Evolutionary conservation across 257 asterid genomes (phyloP).

Genomic region (Leonotis leonurus): DNA sequence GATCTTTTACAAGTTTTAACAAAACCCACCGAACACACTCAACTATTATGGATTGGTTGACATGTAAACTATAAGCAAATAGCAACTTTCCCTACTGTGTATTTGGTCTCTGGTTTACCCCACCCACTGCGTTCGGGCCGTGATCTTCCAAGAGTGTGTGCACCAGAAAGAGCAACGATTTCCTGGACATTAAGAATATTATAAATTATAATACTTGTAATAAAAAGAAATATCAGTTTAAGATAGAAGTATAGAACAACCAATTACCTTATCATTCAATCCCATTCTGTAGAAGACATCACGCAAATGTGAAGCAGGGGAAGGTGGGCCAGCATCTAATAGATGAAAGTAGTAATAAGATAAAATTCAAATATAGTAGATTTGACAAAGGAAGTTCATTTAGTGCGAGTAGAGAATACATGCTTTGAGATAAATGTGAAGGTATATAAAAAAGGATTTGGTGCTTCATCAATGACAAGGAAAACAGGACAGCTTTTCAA

Average conservation of each 20-base stretch:
- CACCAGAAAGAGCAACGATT: constrained; percentile 98
- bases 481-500: background rate
- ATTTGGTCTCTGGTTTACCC: constrained; percentile 94
- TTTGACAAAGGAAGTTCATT: constrained; percentile 6
- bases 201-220: constrained; percentile 1
- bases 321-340: constrained; percentile 96
- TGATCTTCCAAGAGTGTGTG: constrained; percentile 93
- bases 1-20: background rate
- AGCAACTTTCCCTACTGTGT: constrained; percentile 51
- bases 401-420: background rate
- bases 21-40: background rate
- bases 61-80: constrained; percentile 5
- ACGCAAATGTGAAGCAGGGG: constrained; percentile 93
- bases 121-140: constrained; percentile 99
- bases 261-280: constrained; percentile 69
- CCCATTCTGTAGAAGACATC: constrained; percentile 96
- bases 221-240: constrained; percentile 5
- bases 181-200: constrained; percentile 47
- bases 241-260: background rate
- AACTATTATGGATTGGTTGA: constrained; percentile 13
- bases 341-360: constrained; percentile 15
- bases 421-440: background rate
- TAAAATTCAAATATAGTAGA: background rate
- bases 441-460: background rate
- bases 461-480: background rate